A percentile compares a stretch with the other conserved stretches of the same genome.
phyloP scores from a whole-genome alignment of 495 filamentous ascomycete species.

The Tetracladium marchalianum region DNA sequence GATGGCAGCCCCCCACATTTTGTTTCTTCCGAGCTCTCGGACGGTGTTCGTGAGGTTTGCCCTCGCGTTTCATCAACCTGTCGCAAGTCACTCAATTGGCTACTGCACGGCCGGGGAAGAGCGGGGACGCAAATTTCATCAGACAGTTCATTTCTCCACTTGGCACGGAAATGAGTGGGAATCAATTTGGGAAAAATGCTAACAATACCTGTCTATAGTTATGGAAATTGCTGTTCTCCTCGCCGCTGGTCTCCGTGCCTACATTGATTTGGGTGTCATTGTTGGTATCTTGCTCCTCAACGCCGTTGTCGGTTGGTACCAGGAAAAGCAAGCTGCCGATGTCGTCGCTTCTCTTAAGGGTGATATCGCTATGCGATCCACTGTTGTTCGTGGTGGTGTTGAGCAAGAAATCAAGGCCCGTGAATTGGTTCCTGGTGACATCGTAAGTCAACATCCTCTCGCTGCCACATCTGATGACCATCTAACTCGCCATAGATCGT shows the following conservation, averaged over 20 bases:
- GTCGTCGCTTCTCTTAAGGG: conserved; percentile 73
- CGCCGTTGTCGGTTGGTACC: conserved; percentile 77
- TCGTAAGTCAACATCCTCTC: conserved; percentile 42
- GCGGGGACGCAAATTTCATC: no score
- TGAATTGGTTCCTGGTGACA: conserved; percentile 74
- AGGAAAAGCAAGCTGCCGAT: conserved; percentile 80
- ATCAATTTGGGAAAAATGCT: conserved; percentile 9
- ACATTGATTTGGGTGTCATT: conserved; percentile 79
- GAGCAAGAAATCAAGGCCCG: conserved; percentile 67
- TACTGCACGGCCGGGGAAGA: no score
- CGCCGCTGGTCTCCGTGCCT: conserved; percentile 70
- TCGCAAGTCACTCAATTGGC: no score
- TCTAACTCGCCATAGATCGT: conserved; percentile 34
- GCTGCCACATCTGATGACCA: not conserved
- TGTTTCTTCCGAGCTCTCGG: not conserved
- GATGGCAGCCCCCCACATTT: no score
- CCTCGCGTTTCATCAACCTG: not conserved
- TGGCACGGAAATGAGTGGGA: no score
- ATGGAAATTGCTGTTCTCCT: conserved; percentile 79
- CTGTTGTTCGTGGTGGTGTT: conserved; percentile 59
- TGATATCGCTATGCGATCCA: conserved; percentile 73
- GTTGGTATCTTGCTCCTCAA: conserved; percentile 72
- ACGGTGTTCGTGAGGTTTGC: not conserved
- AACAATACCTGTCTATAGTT: conserved; percentile 36
- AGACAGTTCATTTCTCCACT: no score